A percentile compares a stretch with the other conserved stretches of the same genome.
Conservation (phyloP, 805 yeast species). For the Hermanozyma aechmeae region DNA sequence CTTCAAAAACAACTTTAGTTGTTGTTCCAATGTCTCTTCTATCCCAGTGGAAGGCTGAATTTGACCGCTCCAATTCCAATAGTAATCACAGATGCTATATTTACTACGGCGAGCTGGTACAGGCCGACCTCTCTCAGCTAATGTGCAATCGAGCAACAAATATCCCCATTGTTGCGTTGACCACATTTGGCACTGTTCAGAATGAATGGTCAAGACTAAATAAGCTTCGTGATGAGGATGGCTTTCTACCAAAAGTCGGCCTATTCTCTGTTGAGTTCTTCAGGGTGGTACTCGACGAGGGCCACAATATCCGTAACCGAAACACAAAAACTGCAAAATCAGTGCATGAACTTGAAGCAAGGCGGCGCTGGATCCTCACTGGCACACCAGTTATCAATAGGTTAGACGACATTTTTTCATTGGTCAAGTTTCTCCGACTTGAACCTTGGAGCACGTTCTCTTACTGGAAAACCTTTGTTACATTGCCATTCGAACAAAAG, state of each 20-base stretch:
- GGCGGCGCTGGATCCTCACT: conserved; percentile 75
- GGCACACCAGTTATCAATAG: conserved; percentile 91
- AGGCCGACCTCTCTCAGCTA: conserved; percentile 38
- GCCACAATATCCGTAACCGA: conserved; percentile 79
- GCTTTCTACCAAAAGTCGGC: conserved; percentile 35
- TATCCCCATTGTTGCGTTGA: conserved; percentile 64
- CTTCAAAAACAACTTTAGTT: conserved; percentile 63
- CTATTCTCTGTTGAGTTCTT: conserved; percentile 66
- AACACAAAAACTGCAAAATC: conserved; percentile 74
- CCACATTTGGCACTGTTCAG: conserved; percentile 82
- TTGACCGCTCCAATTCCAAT: conserved; percentile 44
- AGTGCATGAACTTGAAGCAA: conserved; percentile 52
- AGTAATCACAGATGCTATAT: conserved; percentile 40
- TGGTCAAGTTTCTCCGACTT: conserved; percentile 64
- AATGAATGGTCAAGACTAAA: conserved; percentile 55
- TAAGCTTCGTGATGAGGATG: conserved; percentile 17
- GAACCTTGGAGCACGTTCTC: conserved; percentile 86
- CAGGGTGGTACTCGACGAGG: conserved; percentile 80
- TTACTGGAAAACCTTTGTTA: conserved; percentile 81
- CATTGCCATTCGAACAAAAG: conserved; percentile 72
- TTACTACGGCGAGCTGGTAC: conserved; percentile 64
- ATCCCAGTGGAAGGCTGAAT: conserved; percentile 88
- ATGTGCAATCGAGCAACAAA: conserved; percentile 30
- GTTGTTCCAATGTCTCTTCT: conserved; percentile 86
- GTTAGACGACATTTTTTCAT: conserved; percentile 75